A percentile compares a stretch with the other conserved stretches of the same genome.
These are phyloP conservation scores for Annulohypoxylon maeteangense DNA, from an alignment of 495 filamentous ascomycete genomes.

Conservation along the genomic window DNA sequence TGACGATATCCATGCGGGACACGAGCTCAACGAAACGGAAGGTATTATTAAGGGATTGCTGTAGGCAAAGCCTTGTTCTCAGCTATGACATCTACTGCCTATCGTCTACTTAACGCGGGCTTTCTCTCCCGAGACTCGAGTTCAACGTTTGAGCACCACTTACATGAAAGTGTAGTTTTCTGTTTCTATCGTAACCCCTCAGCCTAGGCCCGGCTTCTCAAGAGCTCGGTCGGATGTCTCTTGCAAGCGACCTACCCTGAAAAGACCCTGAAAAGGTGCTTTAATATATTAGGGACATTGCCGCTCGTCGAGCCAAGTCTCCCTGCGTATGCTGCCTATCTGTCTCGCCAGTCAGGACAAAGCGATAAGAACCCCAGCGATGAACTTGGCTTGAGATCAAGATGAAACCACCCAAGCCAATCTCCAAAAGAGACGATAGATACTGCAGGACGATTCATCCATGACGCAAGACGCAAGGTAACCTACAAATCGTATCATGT, in stretches of 20 bases:
- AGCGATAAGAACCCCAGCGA: conserved; percentile 20
- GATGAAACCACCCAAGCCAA: conserved; percentile 31
- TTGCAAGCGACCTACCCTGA: conserved; percentile 6
- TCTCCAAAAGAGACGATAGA: conserved; percentile 15
- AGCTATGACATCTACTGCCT: neutral
- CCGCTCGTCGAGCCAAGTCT: conserved; percentile 12
- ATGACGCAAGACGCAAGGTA: conserved; percentile 24
- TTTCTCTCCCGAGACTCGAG: conserved; percentile 4
- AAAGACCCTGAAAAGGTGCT: neutral
- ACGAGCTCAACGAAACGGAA: conserved; percentile 9
- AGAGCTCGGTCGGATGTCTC: neutral
- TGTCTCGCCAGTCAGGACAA: conserved; percentile 5
- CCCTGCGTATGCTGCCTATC: conserved; percentile 3
- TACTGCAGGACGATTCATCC: conserved; percentile 8
- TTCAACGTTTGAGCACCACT: conserved; percentile 13
- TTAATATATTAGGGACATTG: conserved; percentile 23
- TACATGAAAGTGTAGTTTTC: conserved; percentile 11
- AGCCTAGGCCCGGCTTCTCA: conserved; percentile 1
- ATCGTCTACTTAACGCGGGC: conserved; percentile 3
- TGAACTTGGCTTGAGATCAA: conserved; percentile 21
- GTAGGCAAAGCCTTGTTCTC: conserved; percentile 7
- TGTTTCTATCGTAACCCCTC: neutral
- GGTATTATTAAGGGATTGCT: neutral
- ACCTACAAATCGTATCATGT: conserved; percentile 29
- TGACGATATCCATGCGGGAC: conserved; percentile 1